These are phyloP conservation scores for Escovopsis sp. DNA, from an alignment of 2,329 filamentous ascomycete species.

Conservation along the genomic window DNA sequence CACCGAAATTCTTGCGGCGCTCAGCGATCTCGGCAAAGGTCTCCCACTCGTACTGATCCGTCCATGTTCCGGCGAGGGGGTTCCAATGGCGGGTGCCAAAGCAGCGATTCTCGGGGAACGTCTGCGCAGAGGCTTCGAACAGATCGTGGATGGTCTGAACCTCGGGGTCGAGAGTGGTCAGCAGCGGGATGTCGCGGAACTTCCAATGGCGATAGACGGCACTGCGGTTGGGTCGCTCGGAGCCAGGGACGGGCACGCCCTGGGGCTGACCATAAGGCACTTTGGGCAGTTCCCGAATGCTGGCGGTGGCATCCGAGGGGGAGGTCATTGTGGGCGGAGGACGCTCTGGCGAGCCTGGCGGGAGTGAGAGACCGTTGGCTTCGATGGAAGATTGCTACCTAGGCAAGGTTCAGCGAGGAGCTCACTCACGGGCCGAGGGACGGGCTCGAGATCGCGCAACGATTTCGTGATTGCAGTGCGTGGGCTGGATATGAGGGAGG, in stretches of 20 bases:
- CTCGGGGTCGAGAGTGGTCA: slow-evolving; percentile 57
- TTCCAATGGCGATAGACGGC: slow-evolving; percentile 74
- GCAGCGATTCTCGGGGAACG: slow-evolving; percentile 52
- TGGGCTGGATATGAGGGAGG: too few relatives aligned
- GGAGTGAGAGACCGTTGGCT: too few relatives aligned
- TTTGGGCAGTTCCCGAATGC: slow-evolving; percentile 38
- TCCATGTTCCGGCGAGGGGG: slow-evolving; percentile 53
- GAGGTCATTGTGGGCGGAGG: slow-evolving; percentile 15
- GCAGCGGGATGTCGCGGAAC: slow-evolving; percentile 53
- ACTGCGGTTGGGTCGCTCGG: slow-evolving; percentile 56
- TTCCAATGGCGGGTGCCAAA: slow-evolving; percentile 75
- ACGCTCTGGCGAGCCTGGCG: too few relatives aligned
- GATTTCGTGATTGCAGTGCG: too few relatives aligned
- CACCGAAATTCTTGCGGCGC: slow-evolving; percentile 71
- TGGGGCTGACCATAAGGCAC: slow-evolving; percentile 64
- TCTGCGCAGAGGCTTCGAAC: slow-evolving; percentile 55
- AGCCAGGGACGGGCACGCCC: slow-evolving; percentile 61
- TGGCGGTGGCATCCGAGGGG: slow-evolving; percentile 20
- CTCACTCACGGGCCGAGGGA: too few relatives aligned
- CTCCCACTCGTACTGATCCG: slow-evolving; percentile 66
- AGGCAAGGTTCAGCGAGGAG: too few relatives aligned
- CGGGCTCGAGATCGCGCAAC: too few relatives aligned
- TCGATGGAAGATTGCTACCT: too few relatives aligned
- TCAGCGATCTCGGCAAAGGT: slow-evolving; percentile 67
- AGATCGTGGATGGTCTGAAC: slow-evolving; percentile 63